Evolutionary conservation across 495 filamentous ascomycete species (phyloP), one percentile per base, ranked within the genome.

Genomic region (Aspergillus wentii): DNA sequence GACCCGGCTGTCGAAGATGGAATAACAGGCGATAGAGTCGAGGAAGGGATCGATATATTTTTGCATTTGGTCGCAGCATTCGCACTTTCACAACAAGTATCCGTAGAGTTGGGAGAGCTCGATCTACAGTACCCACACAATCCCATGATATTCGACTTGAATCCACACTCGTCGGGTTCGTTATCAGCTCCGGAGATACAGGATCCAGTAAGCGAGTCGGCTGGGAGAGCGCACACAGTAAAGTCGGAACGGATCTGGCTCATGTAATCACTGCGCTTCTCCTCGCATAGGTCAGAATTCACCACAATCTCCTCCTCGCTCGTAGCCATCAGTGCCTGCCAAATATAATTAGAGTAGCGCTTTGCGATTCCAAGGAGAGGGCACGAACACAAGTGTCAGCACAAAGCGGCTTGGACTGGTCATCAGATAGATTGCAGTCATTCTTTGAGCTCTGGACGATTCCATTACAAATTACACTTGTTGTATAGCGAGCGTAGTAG

Each of bases 401-500:
- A 65, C 94, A 99, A 20, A 97, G 70, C 3, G 94, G 92, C 30
- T 71, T 64, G 4, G 85, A 80, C 20, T 84, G 61, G 31, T 69
- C 59, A 5, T 64, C 54, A 1, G 82, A 76, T 22, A 94, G 65
- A 11, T 66, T 57, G 62, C 94, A 97, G 23, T 71, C 59, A n/a
- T 54, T 43, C 47, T 82, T 80, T 17, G 94, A 99, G 54, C 88
- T 88, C 62, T 97, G 94, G 38, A 99, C 77, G 57, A 99, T 85
- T 43, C 85, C 79, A 72, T 90, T 97, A 76, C 94, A 99, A 46
- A 99, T 75, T 57, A 89, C 80, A 49, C 86, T 91, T 33, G 80
- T 91, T 9, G 89, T 95, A 63, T 89, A 99, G 51, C 90, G 83
- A 16, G 94, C 92, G 66, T 99, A 99, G 52, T 88, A 77, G 49